Percentiles rank a stretch among this genome's conserved stretches.
These are phyloP conservation scores for Ramaria sp. DNA, from an alignment of 768 basidiomycete species.

Conservation along the genomic window DNA sequence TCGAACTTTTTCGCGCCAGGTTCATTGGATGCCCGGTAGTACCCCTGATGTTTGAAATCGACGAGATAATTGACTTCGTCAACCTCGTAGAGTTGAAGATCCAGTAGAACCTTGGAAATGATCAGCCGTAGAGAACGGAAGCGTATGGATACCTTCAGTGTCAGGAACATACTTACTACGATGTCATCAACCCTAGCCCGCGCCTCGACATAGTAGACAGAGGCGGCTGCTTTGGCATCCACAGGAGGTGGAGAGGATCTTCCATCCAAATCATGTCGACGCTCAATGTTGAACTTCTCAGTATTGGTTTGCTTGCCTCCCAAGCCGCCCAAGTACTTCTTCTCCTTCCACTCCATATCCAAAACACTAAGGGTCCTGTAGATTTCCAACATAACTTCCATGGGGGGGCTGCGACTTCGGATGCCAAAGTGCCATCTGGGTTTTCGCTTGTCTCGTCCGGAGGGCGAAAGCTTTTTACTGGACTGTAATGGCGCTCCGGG, in stretches of 20 bases:
- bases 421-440: slow-evolving; percentile 99
- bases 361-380: slow-evolving; percentile 84
- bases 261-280: slow-evolving; percentile 53
- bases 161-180: slow-evolving; percentile 48
- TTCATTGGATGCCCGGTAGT: slow-evolving; percentile 67
- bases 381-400: slow-evolving; percentile 99
- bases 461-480: slow-evolving; percentile 23
- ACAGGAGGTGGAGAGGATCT: slow-evolving; percentile 27
- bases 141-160: not conserved
- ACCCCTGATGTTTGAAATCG: slow-evolving; percentile 96
- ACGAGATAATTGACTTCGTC: slow-evolving; percentile 95
- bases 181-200: slow-evolving; percentile 82
- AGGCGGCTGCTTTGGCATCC: slow-evolving; percentile 57
- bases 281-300: slow-evolving; percentile 39
- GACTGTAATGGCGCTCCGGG: slow-evolving; percentile 33
- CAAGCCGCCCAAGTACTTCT: slow-evolving; percentile 64
- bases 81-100: slow-evolving; percentile 93
- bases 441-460: slow-evolving; percentile 41
- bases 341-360: slow-evolving; percentile 97
- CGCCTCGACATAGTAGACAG: slow-evolving; percentile 91
- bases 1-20: slow-evolving; percentile 64
- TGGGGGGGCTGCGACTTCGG: slow-evolving; percentile 84
- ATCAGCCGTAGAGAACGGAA: not conserved
- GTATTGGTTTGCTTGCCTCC: slow-evolving; percentile 29
- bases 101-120: slow-evolving; percentile 74